phyloP scores from a whole-genome alignment of 2,329 filamentous ascomycete species.

The Albophoma yamanashiensis region DNA sequence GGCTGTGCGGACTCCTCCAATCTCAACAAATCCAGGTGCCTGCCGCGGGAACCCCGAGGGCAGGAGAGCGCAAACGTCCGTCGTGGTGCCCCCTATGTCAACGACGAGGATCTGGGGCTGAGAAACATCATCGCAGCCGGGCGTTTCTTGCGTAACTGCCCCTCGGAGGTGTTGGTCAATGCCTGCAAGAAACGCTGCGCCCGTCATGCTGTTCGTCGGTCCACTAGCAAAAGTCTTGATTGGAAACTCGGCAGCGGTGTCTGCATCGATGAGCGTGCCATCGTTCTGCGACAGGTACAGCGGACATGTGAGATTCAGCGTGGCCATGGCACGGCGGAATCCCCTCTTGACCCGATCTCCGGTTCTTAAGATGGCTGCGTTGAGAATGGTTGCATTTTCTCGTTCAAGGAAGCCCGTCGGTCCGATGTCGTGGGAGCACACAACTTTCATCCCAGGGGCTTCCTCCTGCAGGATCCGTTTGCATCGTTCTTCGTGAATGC shows the following conservation, averaged over 20 bases:
- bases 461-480: slow-evolving; percentile 24
- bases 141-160: background rate
- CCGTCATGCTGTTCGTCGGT: slow-evolving; percentile 42
- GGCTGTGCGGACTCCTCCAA: slow-evolving; percentile 48
- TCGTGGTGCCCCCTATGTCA: slow-evolving; percentile 51
- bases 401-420: slow-evolving; percentile 32
- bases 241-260: slow-evolving; percentile 34
- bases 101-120: slow-evolving; percentile 34
- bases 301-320: slow-evolving; percentile 28
- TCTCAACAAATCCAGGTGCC: slow-evolving; percentile 44
- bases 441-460: slow-evolving; percentile 22
- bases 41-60: slow-evolving; percentile 50
- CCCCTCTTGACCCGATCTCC: slow-evolving; percentile 34
- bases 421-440: slow-evolving; percentile 32
- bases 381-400: slow-evolving; percentile 45
- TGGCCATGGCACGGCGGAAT: slow-evolving; percentile 34
- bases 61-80: slow-evolving; percentile 46
- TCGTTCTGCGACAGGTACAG: slow-evolving; percentile 43
- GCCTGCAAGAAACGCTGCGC: slow-evolving; percentile 42
- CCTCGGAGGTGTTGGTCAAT: slow-evolving; percentile 19
- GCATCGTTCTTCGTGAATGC: slow-evolving; percentile 28
- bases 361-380: slow-evolving; percentile 38
- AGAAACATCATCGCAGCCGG: background rate
- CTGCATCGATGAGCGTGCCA: slow-evolving; percentile 38
- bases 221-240: slow-evolving; percentile 44